Base-by-base conservation (phyloP, 805 yeast genomes). In the Hermanozyma aechmeae region DNA sequence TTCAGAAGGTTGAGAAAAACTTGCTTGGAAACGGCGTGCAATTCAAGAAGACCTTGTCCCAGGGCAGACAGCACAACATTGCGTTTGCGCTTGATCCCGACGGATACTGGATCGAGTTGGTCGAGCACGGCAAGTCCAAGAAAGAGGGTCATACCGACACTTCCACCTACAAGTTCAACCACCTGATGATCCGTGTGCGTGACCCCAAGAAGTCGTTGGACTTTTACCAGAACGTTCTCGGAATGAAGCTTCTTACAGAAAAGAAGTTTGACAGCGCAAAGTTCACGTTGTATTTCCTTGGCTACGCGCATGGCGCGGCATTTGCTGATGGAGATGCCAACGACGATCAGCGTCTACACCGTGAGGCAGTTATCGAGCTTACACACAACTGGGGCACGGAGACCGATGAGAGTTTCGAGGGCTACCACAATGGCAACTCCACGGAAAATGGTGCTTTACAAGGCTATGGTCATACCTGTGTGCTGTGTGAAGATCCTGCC, bases 361-460 rank as follows among this genome's bases (percentile, higher is more conserved):
- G 76, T 35, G 85, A 83, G 51, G 78, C 89, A 13, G 57, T 92
- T 9, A 54, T 92, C 31, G 98, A 92, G 58, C 67, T 92, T 50
- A 89, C 97, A 26, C 89, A 85, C 61, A 92, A 92, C 61, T 89
- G 85, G 79, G 98, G 97, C 14, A 84, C 96, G 14, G 98, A 92
- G 51, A 47, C 59, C 13, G 95, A 89, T 37, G 66, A 69, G 12
- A 65, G 68, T 4, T 83, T 85, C 59, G 58, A 66, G 29, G 68
- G 69, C 15, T 92, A 89, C 56, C 94, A 86, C 56, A 76, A 73
- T 38, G 95, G 95, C 35, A 85, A 86, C 54, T 45, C 56, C 24
- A 58, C 65, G 15, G 65, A 55, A 17, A 48, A 56, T 29, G 74
- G 74, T 12, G 65, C 73, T 25, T 78, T 79, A 15, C 78, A 73